These are phyloP conservation scores for Erysimum cheiri DNA, from an alignment of 441 rosid species.

Conservation along the genomic window DNA sequence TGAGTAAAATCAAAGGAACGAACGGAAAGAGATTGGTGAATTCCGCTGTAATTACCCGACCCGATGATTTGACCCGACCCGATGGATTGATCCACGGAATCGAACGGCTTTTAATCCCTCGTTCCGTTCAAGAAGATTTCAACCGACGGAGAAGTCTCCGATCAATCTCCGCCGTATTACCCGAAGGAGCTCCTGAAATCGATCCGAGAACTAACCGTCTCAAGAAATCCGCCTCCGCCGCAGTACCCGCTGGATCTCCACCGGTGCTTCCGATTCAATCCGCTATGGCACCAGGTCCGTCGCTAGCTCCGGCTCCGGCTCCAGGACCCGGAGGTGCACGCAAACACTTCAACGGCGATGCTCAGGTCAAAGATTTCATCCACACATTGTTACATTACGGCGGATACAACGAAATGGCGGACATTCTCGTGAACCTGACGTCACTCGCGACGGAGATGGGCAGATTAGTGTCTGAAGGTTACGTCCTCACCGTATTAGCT, in stretches of 20 bases:
- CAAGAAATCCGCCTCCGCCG: conserved; percentile 52
- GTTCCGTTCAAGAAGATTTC: conserved; percentile 68
- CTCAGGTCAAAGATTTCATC: conserved; percentile 74
- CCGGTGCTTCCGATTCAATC: conserved; percentile 63
- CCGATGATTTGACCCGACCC: conserved; percentile 61
- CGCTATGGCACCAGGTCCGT: conserved; percentile 77
- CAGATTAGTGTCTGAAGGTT: conserved; percentile 67
- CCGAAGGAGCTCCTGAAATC: conserved; percentile 71
- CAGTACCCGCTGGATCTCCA: conserved; percentile 51
- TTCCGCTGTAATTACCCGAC: conserved; percentile 50
- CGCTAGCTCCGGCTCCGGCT: conserved; percentile 73
- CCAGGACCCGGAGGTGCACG: conserved; percentile 76
- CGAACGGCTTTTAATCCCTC: conserved; percentile 64
- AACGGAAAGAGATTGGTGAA: conserved; percentile 46
- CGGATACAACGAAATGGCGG: conserved; percentile 81
- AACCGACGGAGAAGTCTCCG: conserved; percentile 61
- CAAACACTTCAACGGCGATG: conserved; percentile 68
- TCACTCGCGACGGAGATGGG: conserved; percentile 78
- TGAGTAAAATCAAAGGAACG: conserved; percentile 29
- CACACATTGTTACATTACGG: conserved; percentile 70
- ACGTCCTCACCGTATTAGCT: conserved; percentile 68
- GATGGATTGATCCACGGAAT: conserved; percentile 73
- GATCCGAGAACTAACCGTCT: conserved; percentile 73
- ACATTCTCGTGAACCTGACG: conserved; percentile 69
- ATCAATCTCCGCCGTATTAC: conserved; percentile 65